phyloP scores from a whole-genome alignment of 345 rosid genomes.

The Brassica rapa region DNA sequence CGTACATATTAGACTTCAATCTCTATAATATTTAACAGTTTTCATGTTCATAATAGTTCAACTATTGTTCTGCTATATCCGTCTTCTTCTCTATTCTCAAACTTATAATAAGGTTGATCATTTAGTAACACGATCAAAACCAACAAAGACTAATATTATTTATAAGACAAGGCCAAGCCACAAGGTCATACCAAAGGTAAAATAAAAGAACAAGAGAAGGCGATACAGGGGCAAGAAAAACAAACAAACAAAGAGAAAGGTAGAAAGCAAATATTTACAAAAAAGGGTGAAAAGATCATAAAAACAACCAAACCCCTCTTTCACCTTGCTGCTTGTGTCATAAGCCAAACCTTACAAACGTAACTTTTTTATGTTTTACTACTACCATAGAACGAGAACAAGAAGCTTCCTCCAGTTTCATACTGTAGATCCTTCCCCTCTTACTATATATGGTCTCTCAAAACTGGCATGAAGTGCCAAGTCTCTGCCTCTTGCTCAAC shows the following conservation, averaged over 20 bases:
- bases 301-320: conserved; percentile 30
- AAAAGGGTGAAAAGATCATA: neutral
- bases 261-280: conserved; percentile 24
- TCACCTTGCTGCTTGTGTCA: conserved; percentile 36
- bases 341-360: conserved; percentile 43
- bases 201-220: conserved; percentile 21
- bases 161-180: conserved; percentile 43
- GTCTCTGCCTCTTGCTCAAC: conserved; percentile 86
- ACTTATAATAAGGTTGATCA: neutral
- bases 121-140: neutral
- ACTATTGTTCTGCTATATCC: neutral
- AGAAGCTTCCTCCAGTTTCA: conserved; percentile 20
- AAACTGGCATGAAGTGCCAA: conserved; percentile 99
- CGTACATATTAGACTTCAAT: neutral
- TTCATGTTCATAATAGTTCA: neutral
- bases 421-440: conserved; percentile 29
- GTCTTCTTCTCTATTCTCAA: neutral
- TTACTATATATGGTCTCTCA: conserved; percentile 43
- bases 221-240: conserved; percentile 5
- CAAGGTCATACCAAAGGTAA: conserved; percentile 34
- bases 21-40: neutral
- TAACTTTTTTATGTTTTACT: conserved; percentile 15
- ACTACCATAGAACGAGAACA: conserved; percentile 30
- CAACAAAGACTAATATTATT: conserved; percentile 33
- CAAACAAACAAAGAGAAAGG: neutral